phyloP scores from a whole-genome alignment of 2,329 filamentous ascomycete genomes.

The Arthrobotrys pseudoclavata region DNA sequence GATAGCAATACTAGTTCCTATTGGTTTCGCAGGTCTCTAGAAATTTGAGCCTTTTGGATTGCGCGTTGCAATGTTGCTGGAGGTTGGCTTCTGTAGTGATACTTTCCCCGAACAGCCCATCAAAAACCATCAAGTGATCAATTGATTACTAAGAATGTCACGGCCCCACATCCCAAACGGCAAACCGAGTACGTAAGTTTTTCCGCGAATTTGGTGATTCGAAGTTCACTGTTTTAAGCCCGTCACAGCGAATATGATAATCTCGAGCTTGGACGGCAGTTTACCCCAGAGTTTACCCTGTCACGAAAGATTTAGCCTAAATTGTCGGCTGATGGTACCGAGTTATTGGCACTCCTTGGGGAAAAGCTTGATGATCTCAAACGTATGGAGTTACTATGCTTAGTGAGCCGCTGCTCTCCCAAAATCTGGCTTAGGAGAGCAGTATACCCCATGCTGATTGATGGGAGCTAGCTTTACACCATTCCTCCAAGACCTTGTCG shows the following conservation, averaged over 20 bases:
- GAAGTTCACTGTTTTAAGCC: not conserved
- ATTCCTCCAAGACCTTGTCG: not conserved
- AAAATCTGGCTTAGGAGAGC: not conserved
- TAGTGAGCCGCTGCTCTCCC: not conserved
- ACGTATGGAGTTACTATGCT: not conserved
- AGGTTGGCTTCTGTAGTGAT: no score
- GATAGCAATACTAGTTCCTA: no score
- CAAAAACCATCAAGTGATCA: no score
- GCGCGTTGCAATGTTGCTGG: no score
- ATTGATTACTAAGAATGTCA: no score
- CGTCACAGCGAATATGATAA: not conserved
- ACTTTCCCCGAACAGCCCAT: no score
- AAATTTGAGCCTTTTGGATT: no score
- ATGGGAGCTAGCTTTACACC: slow-evolving; percentile 1
- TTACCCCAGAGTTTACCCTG: slow-evolving; percentile 41
- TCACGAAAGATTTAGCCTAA: slow-evolving; percentile 45
- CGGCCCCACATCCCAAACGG: not conserved
- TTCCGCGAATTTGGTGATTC: not conserved
- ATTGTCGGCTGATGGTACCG: slow-evolving; percentile 22
- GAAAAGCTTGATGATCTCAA: slow-evolving; percentile 20
- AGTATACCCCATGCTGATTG: slow-evolving; percentile 18
- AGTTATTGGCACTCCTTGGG: slow-evolving; percentile 4
- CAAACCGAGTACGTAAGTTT: not conserved
- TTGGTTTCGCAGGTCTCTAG: no score
- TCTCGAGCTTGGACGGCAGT: not conserved